Evolutionary conservation across 257 asterid genomes (phyloP), one percentile per base, ranked within the genome.

Genomic region (Petunia secreta): DNA sequence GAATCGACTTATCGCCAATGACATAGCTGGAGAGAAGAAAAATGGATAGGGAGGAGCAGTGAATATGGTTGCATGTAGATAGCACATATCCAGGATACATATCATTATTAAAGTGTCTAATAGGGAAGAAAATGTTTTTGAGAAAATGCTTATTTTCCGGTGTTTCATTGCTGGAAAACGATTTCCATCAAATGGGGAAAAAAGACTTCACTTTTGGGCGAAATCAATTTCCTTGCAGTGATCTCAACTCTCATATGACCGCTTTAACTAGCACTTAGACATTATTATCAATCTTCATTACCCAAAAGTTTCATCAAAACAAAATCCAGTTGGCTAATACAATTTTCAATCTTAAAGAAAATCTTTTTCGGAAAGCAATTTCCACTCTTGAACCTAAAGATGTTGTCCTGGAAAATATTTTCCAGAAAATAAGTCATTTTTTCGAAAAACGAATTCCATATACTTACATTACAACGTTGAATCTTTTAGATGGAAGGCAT

Each of bases 1-100:
- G 78, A 85, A 96, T 91, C 4, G 98, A 89, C 82, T 88, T 91
- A 84, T 94, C 99, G 63, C 99, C 99, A 10, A 96, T 89, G 46
- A 96, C 91, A 60, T 96, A 94, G 85, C 99, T 96, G 92, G 82
- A 81, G 75, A 64, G 64, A 75, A 82, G 11, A 54, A 53, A 79
- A 65, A 59, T 1, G 46, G 37, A 37, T 4, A 16, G 25, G 6
- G 39, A 80, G 64, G 62, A 73, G 43, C 25, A 34, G 36, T 34
- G 46, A 73, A 50, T 34, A 11, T 36, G 57, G 57, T 2, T 71
- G 59, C 0, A 25, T 46, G 0, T 11, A 5, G 36, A 34, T 1
- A 2, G 34, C 62, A 11, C 77, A 50, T 60, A 46, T 50, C 43
- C 62, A 73, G 43, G 50, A 73, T 73, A 4, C 78, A 73, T 34